Percentiles rank a stretch among this genome's conserved stretches.
Conservation (phyloP, 2,329 filamentous ascomycete species). For the Aspergillus sergii region DNA sequence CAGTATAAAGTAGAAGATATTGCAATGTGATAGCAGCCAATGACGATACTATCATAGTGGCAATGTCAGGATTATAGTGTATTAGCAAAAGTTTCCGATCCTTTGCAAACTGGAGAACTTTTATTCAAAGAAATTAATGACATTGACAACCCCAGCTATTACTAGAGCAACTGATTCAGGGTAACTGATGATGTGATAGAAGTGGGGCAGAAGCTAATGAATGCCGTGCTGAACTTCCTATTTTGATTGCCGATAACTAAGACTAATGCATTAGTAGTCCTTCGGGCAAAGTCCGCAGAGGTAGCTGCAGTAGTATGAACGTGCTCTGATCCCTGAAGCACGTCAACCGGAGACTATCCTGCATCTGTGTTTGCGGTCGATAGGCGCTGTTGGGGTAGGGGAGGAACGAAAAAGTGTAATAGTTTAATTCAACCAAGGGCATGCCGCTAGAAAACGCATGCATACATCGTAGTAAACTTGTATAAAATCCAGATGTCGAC, state of each 20-base stretch:
- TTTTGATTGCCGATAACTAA: neutral
- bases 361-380: neutral
- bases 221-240: neutral
- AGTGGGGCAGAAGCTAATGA: neutral
- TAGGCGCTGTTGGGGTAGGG: neutral
- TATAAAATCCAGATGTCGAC: neutral
- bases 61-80: neutral
- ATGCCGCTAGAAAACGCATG: neutral
- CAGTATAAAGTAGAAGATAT: neutral
- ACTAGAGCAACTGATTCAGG: neutral
- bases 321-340: neutral
- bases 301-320: neutral
- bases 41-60: too few relatives aligned
- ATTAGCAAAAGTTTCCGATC: rapidly evolving
- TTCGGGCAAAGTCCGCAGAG: neutral
- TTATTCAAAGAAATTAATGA: neutral
- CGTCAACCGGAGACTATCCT: neutral
- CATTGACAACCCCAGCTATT: neutral
- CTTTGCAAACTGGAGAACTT: neutral
- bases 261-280: neutral
- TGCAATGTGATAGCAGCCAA: too few relatives aligned
- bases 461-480: neutral
- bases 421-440: neutral
- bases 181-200: neutral
- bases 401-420: neutral